A percentile compares a stretch with the other conserved stretches of the same genome.
phyloP scores from a whole-genome alignment of 2,329 filamentous ascomycete species.

The Ophiostoma pallidulum region DNA sequence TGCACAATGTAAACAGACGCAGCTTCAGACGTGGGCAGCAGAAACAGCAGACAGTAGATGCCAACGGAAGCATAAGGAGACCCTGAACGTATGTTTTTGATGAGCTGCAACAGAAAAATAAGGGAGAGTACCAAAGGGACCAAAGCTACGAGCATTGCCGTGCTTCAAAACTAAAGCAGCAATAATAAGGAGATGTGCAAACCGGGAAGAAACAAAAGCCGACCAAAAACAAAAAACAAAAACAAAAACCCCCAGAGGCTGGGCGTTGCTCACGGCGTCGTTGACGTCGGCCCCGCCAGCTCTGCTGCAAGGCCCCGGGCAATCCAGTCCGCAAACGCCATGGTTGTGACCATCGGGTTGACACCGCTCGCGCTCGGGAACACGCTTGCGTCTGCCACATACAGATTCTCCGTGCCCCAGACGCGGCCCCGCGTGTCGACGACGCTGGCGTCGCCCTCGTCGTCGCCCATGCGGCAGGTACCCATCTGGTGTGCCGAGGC shows the following conservation, averaged over 20 bases:
- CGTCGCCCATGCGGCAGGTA: slow-evolving; percentile 59
- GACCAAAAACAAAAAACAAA: not conserved
- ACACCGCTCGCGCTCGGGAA: slow-evolving; percentile 70
- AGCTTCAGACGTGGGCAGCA: too few relatives aligned
- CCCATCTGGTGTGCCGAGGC: slow-evolving; percentile 77
- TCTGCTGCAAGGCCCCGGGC: slow-evolving; percentile 46
- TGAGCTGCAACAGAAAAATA: too few relatives aligned
- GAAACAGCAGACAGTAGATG: too few relatives aligned
- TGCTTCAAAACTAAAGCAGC: too few relatives aligned
- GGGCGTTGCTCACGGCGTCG: too few relatives aligned
- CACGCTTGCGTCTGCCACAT: slow-evolving; percentile 65
- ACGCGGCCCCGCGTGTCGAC: slow-evolving; percentile 50
- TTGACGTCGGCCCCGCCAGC: slow-evolving; percentile 20
- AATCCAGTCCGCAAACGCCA: slow-evolving; percentile 61
- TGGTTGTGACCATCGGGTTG: slow-evolving; percentile 72
- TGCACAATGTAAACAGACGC: too few relatives aligned
- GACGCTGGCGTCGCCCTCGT: slow-evolving; percentile 38
- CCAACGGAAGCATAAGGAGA: too few relatives aligned
- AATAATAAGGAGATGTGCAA: not conserved
- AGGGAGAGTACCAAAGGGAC: too few relatives aligned
- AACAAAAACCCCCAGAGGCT: not conserved
- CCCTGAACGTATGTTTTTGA: too few relatives aligned
- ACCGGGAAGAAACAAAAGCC: not conserved
- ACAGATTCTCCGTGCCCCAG: slow-evolving; percentile 57
- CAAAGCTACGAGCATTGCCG: too few relatives aligned